Percentiles rank a stretch among this genome's conserved stretches.
These are phyloP conservation scores for Wallemia hederae DNA, from an alignment of 1,284 basidiomycete genomes.

Conservation along the genomic window DNA sequence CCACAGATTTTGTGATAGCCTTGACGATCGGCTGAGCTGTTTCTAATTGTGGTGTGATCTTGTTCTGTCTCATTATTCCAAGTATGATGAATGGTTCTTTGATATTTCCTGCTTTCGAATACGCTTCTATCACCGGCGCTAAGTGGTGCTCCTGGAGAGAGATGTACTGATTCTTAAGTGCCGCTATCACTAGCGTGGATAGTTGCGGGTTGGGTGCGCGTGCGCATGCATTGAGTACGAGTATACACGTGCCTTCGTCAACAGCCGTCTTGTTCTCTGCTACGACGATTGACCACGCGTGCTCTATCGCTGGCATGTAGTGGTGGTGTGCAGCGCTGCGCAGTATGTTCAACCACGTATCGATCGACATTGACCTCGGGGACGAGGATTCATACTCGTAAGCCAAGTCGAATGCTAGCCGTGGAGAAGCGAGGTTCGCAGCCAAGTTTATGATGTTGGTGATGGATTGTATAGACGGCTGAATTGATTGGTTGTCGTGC, in stretches of 20 bases:
- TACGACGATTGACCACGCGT: slow-evolving; percentile 33
- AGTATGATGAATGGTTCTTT: slow-evolving; percentile 30
- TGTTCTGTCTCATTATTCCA: slow-evolving; percentile 25
- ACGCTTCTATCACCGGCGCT: slow-evolving; percentile 34
- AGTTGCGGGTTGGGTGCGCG: slow-evolving; percentile 36
- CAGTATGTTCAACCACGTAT: slow-evolving; percentile 31
- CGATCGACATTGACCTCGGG: slow-evolving; percentile 23
- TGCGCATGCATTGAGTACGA: slow-evolving; percentile 38
- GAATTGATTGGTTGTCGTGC: slow-evolving; percentile 22
- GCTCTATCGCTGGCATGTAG: slow-evolving; percentile 32
- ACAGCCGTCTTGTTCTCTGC: slow-evolving; percentile 25
- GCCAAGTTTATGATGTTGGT: slow-evolving; percentile 24
- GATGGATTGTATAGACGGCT: slow-evolving; percentile 23
- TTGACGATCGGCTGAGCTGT: slow-evolving; percentile 27
- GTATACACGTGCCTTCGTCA: slow-evolving; percentile 40
- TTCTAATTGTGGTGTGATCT: slow-evolving; percentile 20
- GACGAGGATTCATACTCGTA: slow-evolving; percentile 27
- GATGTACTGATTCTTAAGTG: slow-evolving; percentile 23
- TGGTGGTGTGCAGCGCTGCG: slow-evolving; percentile 26
- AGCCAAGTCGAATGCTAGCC: slow-evolving; percentile 37
- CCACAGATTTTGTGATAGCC: slow-evolving; percentile 21
- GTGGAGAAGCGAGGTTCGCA: slow-evolving; percentile 23
- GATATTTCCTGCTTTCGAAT: slow-evolving; percentile 24
- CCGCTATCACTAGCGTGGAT: slow-evolving; percentile 30
- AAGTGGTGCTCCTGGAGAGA: slow-evolving; percentile 36